Conservation (phyloP, 495 filamentous ascomycete species). For the Aspergillus baeticus region DNA sequence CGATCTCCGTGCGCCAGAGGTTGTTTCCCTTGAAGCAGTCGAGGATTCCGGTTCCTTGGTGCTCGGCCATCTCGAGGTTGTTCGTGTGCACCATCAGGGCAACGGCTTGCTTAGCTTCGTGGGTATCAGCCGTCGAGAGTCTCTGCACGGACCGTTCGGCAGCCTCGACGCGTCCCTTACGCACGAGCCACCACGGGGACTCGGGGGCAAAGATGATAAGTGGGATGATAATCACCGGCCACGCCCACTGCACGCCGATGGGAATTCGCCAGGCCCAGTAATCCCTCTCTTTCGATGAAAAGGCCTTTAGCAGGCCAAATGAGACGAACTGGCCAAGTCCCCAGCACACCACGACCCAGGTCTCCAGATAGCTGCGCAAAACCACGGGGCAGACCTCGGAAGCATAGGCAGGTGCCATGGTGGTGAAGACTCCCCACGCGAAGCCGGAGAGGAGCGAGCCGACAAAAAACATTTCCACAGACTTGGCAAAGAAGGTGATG, state of each 20-base stretch:
- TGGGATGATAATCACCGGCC: constrained; percentile 64
- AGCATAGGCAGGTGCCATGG: constrained; percentile 66
- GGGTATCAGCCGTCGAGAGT: too few species aligned
- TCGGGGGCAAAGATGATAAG: constrained; percentile 65
- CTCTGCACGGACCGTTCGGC: too few species aligned
- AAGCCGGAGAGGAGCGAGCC: constrained; percentile 69
- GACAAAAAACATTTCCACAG: constrained; percentile 56
- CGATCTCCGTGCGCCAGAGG: constrained; percentile 65
- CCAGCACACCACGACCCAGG: constrained; percentile 73
- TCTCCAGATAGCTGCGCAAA: constrained; percentile 65
- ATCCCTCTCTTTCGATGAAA: constrained; percentile 40
- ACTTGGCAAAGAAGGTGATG: constrained; percentile 37
- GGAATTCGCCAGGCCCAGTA: constrained; percentile 60
- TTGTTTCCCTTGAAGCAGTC: constrained; percentile 70
- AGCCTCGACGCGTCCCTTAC: too few species aligned
- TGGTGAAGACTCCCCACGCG: constrained; percentile 72
- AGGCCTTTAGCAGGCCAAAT: constrained; percentile 60
- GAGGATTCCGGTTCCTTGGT: constrained; percentile 65
- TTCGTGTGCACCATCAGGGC: too few species aligned
- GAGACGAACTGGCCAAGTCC: constrained; percentile 66
- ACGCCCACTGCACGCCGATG: constrained; percentile 72
- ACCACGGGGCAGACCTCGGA: constrained; percentile 67
- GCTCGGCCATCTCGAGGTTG: too few species aligned
- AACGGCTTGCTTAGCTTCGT: too few species aligned
- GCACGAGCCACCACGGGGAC: too few species aligned